A percentile compares a stretch with the other conserved stretches of the same genome.
phyloP scores from a whole-genome alignment of 805 yeast species.

The Metschnikowia orientalis region DNA sequence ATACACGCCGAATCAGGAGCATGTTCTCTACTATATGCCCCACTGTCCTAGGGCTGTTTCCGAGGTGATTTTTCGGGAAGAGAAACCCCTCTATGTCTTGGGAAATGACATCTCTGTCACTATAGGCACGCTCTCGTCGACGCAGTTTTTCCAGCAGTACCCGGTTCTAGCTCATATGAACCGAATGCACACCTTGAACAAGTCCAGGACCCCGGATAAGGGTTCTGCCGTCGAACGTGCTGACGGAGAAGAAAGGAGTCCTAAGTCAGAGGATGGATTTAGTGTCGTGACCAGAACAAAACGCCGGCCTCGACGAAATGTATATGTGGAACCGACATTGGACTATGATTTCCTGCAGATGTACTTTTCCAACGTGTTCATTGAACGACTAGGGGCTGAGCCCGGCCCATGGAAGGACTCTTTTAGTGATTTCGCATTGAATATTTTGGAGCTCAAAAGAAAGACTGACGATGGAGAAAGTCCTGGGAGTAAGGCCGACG shows the following conservation, averaged over 20 bases:
- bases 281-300: slow-evolving; percentile 18
- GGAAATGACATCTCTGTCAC: slow-evolving; percentile 53
- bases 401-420: slow-evolving; percentile 22
- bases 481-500: no score
- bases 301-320: slow-evolving; percentile 19
- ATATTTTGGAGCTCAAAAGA: no score
- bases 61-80: slow-evolving; percentile 30
- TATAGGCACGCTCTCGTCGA: slow-evolving; percentile 47
- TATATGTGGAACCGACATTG: slow-evolving; percentile 28
- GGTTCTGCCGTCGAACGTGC: not conserved
- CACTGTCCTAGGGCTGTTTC: slow-evolving; percentile 66
- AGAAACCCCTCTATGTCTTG: slow-evolving; percentile 38
- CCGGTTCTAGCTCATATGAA: slow-evolving; percentile 41
- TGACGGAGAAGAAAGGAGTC: not conserved
- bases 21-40: slow-evolving; percentile 55
- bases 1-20: not conserved
- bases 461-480: no score
- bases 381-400: slow-evolving; percentile 19
- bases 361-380: slow-evolving; percentile 27
- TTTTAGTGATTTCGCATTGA: slow-evolving; percentile 18
- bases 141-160: slow-evolving; percentile 40
- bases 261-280: slow-evolving; percentile 21
- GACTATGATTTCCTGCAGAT: slow-evolving; percentile 26
- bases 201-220: no score
- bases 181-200: slow-evolving; percentile 16